Evolutionary conservation across 352 stramenopile genomes (phyloP).

Genomic region (Saprolegnia diclina): DNA sequence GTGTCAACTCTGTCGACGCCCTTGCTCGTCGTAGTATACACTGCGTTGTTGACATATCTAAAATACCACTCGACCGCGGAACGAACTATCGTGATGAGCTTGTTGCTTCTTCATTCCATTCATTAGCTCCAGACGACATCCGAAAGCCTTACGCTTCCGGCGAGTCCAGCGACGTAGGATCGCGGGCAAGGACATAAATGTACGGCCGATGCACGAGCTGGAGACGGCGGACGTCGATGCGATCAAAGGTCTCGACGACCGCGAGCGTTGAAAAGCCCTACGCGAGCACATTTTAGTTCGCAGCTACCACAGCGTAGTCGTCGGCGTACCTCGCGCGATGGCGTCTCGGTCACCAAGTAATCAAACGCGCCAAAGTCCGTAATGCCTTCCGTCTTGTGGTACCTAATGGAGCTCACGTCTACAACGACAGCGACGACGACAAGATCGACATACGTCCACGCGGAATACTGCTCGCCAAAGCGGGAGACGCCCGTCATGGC

Average conservation of each 20-base stretch:
- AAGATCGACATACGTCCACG: slow-evolving; percentile 52
- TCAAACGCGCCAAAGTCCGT: slow-evolving; percentile 46
- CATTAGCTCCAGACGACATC: no score
- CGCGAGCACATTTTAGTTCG: neutral
- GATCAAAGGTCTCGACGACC: slow-evolving; percentile 15
- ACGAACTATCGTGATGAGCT: neutral
- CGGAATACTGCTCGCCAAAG: slow-evolving; percentile 73
- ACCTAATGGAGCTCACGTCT: no score
- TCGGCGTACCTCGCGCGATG: neutral
- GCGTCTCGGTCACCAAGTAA: slow-evolving; percentile 46
- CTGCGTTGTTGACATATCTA: no score
- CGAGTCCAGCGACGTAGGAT: neutral
- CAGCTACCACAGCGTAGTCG: no score
- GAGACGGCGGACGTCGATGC: slow-evolving; percentile 1
- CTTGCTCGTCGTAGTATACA: no score
- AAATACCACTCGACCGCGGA: no score
- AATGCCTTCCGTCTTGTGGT: slow-evolving; percentile 70
- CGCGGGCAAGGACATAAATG: slow-evolving; percentile 19
- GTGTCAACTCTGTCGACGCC: no score
- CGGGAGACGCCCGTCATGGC: slow-evolving; percentile 93
- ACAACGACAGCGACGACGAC: neutral
- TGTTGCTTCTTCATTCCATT: neutral
- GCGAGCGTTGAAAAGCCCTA: slow-evolving; percentile 11
- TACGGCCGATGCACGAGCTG: neutral
- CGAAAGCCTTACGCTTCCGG: no score